Evolutionary conservation across 345 rosid species (phyloP).

Genomic region (Eucalyptus regnans): DNA sequence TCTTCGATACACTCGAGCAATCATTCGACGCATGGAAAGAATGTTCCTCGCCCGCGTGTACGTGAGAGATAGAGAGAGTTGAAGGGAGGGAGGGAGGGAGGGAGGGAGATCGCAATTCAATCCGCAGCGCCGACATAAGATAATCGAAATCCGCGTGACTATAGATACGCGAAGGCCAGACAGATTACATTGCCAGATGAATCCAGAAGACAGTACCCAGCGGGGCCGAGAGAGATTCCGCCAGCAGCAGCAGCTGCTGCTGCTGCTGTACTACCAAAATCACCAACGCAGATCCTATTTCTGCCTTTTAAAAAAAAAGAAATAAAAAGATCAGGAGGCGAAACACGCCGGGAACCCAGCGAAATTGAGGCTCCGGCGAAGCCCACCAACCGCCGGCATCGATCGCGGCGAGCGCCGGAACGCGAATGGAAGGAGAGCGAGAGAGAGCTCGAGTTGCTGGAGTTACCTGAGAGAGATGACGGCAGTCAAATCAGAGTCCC

Average conservation of each 20-base stretch:
- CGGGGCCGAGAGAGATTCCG: not conserved
- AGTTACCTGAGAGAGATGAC: not conserved
- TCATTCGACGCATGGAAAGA: not conserved
- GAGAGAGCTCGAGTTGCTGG: not conserved
- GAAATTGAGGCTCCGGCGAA: not conserved
- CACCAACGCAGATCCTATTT: not conserved
- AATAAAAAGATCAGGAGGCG: not conserved
- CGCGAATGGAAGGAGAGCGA: not conserved
- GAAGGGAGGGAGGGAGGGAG: not conserved
- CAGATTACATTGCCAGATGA: not conserved
- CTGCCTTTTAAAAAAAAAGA: not conserved
- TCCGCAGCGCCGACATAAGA: not conserved
- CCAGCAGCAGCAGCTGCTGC: not conserved
- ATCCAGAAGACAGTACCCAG: not conserved
- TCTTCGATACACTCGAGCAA: not conserved
- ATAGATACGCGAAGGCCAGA: not conserved
- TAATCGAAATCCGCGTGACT: not conserved
- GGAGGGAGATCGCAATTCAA: not conserved
- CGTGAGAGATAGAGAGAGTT: not conserved
- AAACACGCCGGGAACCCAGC: not conserved
- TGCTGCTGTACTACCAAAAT: not conserved
- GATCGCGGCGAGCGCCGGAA: not conserved
- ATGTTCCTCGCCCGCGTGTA: not conserved
- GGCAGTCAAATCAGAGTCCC: not conserved
- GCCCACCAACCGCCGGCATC: not conserved